Percentiles rank a stretch among this genome's conserved stretches.
Conservation (phyloP, 441 rosid genomes). For the Gossypium laxum region DNA sequence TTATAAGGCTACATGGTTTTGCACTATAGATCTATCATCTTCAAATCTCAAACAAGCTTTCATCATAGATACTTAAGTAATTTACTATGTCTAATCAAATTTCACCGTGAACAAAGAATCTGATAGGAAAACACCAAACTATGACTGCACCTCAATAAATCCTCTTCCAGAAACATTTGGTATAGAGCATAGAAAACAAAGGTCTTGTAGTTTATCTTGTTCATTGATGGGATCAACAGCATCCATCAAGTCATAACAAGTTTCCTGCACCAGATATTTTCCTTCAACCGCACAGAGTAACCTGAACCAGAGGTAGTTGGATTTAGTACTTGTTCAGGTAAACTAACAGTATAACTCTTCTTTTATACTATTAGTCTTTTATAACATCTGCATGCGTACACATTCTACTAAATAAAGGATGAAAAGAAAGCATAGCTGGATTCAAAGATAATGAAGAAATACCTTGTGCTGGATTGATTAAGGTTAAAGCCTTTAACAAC, state of each 20-base stretch:
- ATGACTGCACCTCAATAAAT: conserved; percentile 32
- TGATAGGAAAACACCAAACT: neutral
- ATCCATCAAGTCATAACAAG: conserved; percentile 18
- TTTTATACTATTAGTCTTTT: neutral
- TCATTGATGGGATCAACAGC: conserved; percentile 20
- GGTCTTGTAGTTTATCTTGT: conserved; percentile 21
- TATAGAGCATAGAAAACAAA: conserved; percentile 25
- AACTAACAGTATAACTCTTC: neutral
- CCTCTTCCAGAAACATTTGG: conserved; percentile 37
- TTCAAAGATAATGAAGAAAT: neutral
- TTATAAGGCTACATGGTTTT: neutral
- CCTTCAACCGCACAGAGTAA: conserved; percentile 37
- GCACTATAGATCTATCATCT: neutral
- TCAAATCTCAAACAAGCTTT: neutral
- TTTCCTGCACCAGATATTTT: conserved; percentile 28
- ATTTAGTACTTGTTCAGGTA: conserved; percentile 1
- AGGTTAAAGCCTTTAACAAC: conserved; percentile 12
- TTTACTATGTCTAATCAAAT: neutral
- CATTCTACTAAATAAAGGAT: neutral
- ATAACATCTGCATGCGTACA: neutral
- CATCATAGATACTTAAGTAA: neutral
- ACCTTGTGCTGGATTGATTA: neutral
- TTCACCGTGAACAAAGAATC: neutral
- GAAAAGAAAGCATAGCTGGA: neutral
- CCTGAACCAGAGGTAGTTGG: conserved; percentile 19